phyloP scores from a whole-genome alignment of 1,284 basidiomycete species.

The Rhodotorula sp. region DNA sequence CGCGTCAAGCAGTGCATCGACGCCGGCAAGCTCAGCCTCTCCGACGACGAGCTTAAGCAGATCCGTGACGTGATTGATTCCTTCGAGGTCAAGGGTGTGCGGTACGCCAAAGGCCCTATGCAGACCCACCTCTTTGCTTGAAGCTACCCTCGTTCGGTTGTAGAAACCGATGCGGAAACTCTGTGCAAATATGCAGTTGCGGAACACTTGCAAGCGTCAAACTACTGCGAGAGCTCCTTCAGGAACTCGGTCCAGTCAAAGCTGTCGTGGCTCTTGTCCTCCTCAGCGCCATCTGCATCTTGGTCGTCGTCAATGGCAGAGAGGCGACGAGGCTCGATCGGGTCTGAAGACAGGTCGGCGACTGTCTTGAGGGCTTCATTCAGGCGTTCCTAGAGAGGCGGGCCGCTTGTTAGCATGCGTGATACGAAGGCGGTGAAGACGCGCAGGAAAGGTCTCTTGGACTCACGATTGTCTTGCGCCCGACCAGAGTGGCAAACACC shows the following conservation, averaged over 20 bases:
- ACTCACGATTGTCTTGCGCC: neutral
- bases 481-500: constrained; percentile 1
- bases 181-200: neutral
- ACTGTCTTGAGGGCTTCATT: too few species aligned
- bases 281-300: neutral
- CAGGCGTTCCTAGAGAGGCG: too few species aligned
- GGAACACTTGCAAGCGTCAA: neutral
- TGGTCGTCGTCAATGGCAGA: neutral
- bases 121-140: constrained; percentile 8
- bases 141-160: too few species aligned
- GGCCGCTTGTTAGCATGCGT: too few species aligned
- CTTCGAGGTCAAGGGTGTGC: constrained; percentile 34
- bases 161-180: too few species aligned
- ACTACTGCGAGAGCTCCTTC: neutral
- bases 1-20: constrained; percentile 47
- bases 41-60: constrained; percentile 41
- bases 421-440: too few species aligned
- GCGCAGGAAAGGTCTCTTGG: too few species aligned
- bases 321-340: neutral
- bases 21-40: constrained; percentile 43
- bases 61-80: constrained; percentile 38
- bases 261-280: neutral
- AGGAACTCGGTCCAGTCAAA: neutral
- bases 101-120: constrained; percentile 36
- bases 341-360: neutral